Base-by-base conservation (phyloP, 495 filamentous ascomycete species). In the Neurospora hispaniola region DNA sequence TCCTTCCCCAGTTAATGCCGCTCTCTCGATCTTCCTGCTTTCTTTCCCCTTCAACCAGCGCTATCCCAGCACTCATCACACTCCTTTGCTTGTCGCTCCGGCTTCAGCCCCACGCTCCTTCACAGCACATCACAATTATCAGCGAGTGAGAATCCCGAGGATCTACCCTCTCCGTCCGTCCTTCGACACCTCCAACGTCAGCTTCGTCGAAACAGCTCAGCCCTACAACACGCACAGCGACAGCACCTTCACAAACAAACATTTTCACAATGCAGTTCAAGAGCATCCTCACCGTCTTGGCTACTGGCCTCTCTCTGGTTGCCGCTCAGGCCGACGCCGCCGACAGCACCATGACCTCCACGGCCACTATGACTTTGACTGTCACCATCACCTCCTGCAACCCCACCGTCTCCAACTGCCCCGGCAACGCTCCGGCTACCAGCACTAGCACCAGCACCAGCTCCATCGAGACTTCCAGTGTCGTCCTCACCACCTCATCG, bases 321-420 rank as follows among this genome's bases (percentile, higher is more conserved):
- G 69, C 74, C 72, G 79, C 77, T 42, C 40, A 79, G 59, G 42
- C 42, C 5, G 76, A 77, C 54, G 71, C 44, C 66, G 73, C 77
- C 69, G 77, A 73, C 59, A 79, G 72, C 73, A 83, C 79, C 69
- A 79, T 79, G 43, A 84, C 84, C 59, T 81, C 82, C 73, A 85
- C 83, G 38, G 78, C 79, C 71, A 83, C 82, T 72, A 74, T 83
- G 75, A 85, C 84, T 42, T 74, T 80, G 70, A 85, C 83, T 40
- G 76, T 85, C 77, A 86, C 85, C 75, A 82, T 86, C 75, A 85
- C 83, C 72, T 73, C 81, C 79, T 84, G 84, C 81, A 84, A 81
- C 76, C 81, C 83, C 10, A 81, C 79, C 42, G 78, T 79, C 77
- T 80, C 85, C 70, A 76, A 80, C 71, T 83, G 87, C 83, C 81